Evolutionary conservation across 306 rosid genomes (phyloP), one percentile per base, ranked within the genome.

Genomic region (Senna tora): DNA sequence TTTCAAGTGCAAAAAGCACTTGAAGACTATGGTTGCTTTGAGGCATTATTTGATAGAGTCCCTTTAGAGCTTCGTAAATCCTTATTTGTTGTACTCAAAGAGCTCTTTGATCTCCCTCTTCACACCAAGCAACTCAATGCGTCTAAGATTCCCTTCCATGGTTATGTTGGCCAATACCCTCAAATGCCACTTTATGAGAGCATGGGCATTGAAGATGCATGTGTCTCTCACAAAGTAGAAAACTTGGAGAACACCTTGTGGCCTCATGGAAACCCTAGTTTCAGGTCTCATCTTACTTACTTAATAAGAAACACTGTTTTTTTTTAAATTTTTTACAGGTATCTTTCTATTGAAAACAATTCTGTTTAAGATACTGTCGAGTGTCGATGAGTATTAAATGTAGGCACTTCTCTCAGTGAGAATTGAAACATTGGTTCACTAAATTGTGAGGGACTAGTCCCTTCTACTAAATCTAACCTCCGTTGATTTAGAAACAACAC

Each of bases 61-160:
- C 77, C 84, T 41, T 13, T 66, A n/a, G 75, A 87, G 7, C 65
- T 81, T 69, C 57, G 74, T 3, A 82, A 81, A 56, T 79, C 79
- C 15, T 6, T 87, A 28, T 82, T 83, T 32, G 77, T 28, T 51
- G 42, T 77, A 38, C 53, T 80, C 0, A 47, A 87, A 75, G 84
- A 87, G 72, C 87, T 89, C 50, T 92, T 89, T 50, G 82, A 89
- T 67, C 93, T 89, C 21, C 92, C 97, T 72, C 51, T 89, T 15
- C 60, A 89, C 66, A 92, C 87, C 52, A 92, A 92, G 75, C 9
- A 32, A 28, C 77, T 53, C 51, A 89, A 89, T 54, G 82, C 82
- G 45, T 85, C 90, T 13, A 16, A 75, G 51, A 87, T 84, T 17
- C 91, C 86, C 15, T 89, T 11, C 43, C 90, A 89, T 83, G 96